Base-by-base conservation (phyloP, 2,329 filamentous ascomycete species). In the Exophiala mesophila region DNA sequence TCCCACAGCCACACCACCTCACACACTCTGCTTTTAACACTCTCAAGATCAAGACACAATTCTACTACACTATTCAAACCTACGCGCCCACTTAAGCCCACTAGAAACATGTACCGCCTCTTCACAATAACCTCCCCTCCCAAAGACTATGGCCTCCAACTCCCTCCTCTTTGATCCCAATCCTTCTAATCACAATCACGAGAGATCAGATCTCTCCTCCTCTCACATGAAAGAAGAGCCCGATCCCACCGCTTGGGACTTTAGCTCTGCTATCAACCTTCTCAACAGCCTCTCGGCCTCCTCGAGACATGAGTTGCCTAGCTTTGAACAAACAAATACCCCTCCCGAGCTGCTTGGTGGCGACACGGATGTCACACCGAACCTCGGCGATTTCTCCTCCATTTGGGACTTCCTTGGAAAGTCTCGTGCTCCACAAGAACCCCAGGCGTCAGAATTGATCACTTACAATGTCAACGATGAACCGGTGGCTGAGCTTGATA, bases 231-330 rank as follows among this genome's bases (percentile, higher is more conserved):
- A 45, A 18, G 42, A 44, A 26, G 43, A 44, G n/a, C 23, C 41
- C 33, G 38, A 49, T 17, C 28, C 44, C 38, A 28, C 40, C 7
- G 39, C 36, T 37, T 72, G 69, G 69, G 69, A 71, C 57, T 66
- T 72, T 45, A 58, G 61, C 51, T 60, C 64, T 53, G 69, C 67
- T 49, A 64, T 69, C 49, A 60, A 64, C 48, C 62, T 72, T 35
- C 60, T 71, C 5, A 57, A 60, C 36, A 65, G 62, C 10, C 49
- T 55, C 12, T 37, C 43, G 6, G 38, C 43, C 36, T 17, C 19
- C 6, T 15, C 39, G 7, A 24, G 19, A 9, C 39, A 41, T 30
- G 9, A 30, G 15, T 8, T 28, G 28, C 3, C 36, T 6, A 23
- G 39, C 18, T 24, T 28, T n/a, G 18, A 15, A 13, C 26, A 24